Base-by-base conservation (phyloP, 805 yeast genomes). In the Suhomyces pyralidae region DNA sequence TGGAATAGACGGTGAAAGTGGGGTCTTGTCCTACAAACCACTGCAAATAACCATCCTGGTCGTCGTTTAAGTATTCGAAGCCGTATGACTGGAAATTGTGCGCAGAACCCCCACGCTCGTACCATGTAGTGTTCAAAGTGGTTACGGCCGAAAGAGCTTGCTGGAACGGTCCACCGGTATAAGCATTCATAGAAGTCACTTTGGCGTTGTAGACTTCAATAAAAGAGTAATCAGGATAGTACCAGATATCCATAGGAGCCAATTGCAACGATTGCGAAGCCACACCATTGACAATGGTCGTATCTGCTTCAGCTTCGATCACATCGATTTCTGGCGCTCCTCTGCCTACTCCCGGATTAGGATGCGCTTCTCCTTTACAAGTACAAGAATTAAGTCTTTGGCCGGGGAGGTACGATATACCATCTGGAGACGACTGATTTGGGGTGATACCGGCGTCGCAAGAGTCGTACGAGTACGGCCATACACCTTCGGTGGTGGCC, bases 311-410 rank as follows among this genome's bases (percentile, higher is more conserved):
- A 57, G 87, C 97, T 81, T 93, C 98, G 48, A 93, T 68, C 45
- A 85, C 83, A 81, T 93, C 98, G 60, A 93, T 90, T 78, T 91
- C 97, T 54, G 97, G 97, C 0, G 97, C 96, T 51, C 97, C 97
- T 68, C 98, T 83, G 15, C 97, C 97, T 0, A 72, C 69, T 49
- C 97, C 97, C 19, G 74, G 80, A 66, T 86, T 91, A 45, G 98
- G 98, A 68, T 92, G 97, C 50, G 85, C 89, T 60, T 83, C 89
- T 30, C 85, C 90, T 25, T 78, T 73, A 73, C 97, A 92, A 0
- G 93, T 85, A 72, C 98, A 92, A 14, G 78, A 67, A 64, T 78
- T 82, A 56, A 92, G 76, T 59, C 80, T 80, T 71, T 92, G 97
- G 26, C 97, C 97, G 0, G 93, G 90, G 51, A 92, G 73, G 63